phyloP scores from a whole-genome alignment of 2,329 filamentous ascomycete genomes.

The Aspergillus pseudonomiae region DNA sequence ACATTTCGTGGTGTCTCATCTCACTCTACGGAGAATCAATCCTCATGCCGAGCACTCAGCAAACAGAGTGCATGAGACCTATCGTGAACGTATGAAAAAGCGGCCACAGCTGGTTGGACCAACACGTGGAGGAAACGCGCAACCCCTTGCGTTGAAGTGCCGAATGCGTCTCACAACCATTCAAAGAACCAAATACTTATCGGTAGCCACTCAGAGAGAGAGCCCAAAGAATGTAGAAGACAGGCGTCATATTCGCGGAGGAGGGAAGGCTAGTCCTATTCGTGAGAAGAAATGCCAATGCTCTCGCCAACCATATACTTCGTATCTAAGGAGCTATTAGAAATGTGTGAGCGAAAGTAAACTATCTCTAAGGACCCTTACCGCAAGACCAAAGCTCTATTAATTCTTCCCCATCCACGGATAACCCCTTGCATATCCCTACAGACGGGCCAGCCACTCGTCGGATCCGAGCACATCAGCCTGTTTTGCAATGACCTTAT shows the following conservation, averaged over 20 bases:
- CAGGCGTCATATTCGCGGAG: not conserved
- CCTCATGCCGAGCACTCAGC: not conserved
- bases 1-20: not conserved
- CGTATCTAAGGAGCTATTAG: not conserved
- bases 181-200: not conserved
- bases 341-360: not conserved
- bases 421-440: not conserved
- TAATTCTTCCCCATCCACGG: not conserved
- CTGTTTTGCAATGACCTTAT: slow-evolving; percentile 38
- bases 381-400: not conserved
- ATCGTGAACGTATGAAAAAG: not conserved
- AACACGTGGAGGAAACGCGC: not conserved
- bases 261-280: not conserved
- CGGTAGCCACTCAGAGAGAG: too few species aligned
- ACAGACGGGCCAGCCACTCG: slow-evolving; percentile 30
- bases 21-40: not conserved
- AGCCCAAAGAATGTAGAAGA: not conserved
- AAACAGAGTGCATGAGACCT: not conserved
- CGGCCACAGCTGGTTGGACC: not conserved
- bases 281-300: not conserved
- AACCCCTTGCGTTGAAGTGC: not conserved
- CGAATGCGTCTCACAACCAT: not conserved
- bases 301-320: not conserved
- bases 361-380: not conserved
- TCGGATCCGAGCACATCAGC: slow-evolving; percentile 28